Conservation (phyloP, 257 asterid genomes). For the Echites panduratus region DNA sequence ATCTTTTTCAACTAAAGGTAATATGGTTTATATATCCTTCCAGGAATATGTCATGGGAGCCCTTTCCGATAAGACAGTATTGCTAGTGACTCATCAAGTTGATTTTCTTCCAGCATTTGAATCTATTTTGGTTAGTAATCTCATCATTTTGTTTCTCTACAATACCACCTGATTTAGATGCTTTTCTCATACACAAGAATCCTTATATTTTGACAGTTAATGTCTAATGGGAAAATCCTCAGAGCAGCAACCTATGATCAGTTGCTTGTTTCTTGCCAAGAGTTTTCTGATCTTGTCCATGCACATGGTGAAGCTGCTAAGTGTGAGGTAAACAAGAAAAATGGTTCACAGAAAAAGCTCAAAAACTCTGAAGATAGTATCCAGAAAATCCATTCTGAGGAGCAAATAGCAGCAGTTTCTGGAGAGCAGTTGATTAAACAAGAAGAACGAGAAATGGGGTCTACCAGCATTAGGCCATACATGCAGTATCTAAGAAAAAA, state of each 20-base stretch:
- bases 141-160: neutral
- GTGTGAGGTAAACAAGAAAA: constrained; percentile 34
- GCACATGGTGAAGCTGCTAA: constrained; percentile 71
- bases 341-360: constrained; percentile 9
- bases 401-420: constrained; percentile 19
- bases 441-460: constrained; percentile 42
- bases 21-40: neutral
- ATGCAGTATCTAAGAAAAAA: constrained; percentile 34
- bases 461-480: constrained; percentile 39
- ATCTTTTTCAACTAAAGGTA: neutral
- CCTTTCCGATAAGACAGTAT: constrained; percentile 26
- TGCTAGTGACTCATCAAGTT: constrained; percentile 45
- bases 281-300: constrained; percentile 56
- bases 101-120: constrained; percentile 41
- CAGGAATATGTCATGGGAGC: constrained; percentile 38
- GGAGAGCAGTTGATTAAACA: constrained; percentile 43
- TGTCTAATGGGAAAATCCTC: constrained; percentile 66
- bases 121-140: constrained; percentile 32
- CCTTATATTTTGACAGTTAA: constrained; percentile 40
- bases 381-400: constrained; percentile 30
- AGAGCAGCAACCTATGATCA: constrained; percentile 53
- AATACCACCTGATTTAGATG: neutral
- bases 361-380: constrained; percentile 37
- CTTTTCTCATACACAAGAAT: neutral
- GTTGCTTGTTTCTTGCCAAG: constrained; percentile 55